phyloP scores from a whole-genome alignment of 257 asterid genomes.

The Solanum verrucosum region DNA sequence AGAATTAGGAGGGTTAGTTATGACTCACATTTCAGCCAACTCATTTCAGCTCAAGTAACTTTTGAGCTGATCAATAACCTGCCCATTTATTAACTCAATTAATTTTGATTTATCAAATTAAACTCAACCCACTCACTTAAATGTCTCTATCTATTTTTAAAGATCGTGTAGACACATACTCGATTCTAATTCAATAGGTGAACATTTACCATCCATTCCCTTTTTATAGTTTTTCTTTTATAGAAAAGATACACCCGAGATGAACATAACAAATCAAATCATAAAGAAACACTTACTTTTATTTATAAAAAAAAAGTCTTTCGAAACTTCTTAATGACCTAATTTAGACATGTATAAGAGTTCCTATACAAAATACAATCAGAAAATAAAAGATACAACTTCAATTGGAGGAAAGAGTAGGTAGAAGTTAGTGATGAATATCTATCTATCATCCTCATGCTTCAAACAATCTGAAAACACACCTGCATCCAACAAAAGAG shows the following conservation, averaged over 20 bases:
- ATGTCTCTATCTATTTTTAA: not conserved
- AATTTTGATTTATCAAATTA: not conserved
- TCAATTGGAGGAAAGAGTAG: not conserved
- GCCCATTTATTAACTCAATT: not conserved
- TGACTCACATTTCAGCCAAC: not conserved
- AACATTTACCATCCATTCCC: not conserved
- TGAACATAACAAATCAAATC: not conserved
- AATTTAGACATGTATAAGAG: not conserved
- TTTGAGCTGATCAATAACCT: not conserved
- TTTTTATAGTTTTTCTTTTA: no score
- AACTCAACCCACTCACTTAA: not conserved
- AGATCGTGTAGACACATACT: not conserved
- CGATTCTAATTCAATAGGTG: not conserved
- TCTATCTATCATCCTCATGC: not conserved
- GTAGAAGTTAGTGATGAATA: not conserved
- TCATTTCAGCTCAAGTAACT: not conserved
- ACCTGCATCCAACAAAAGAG: not conserved
- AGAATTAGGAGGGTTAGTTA: not conserved
- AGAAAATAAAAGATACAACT: not conserved
- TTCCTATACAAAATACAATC: not conserved
- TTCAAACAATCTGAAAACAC: no score
- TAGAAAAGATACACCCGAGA: not conserved
- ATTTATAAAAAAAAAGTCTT: not conserved
- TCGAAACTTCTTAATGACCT: no score
- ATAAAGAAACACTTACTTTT: not conserved